Conservation (phyloP, 1,284 basidiomycete genomes). For the Naganishia liquefaciens region DNA sequence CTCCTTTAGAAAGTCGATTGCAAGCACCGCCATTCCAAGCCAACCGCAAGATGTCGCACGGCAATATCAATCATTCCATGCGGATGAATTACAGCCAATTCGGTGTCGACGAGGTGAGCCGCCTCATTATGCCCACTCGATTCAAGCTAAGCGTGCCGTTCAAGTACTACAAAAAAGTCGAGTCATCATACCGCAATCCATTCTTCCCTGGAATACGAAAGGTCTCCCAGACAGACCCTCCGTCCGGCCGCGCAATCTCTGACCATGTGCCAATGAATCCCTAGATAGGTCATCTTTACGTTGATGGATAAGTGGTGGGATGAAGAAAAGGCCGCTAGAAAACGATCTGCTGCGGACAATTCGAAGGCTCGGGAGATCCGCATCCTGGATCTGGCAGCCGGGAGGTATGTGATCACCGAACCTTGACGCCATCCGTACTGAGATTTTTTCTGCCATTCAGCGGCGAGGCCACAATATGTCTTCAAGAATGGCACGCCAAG, state of each 20-base stretch:
- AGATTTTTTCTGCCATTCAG: conserved; percentile 35
- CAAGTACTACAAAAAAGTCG: conserved; percentile 58
- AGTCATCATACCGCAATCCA: conserved; percentile 68
- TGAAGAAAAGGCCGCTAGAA: conserved; percentile 45
- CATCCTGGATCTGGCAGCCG: conserved; percentile 61
- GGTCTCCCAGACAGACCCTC: conserved; percentile 49
- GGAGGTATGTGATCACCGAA: conserved; percentile 48
- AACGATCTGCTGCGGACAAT: conserved; percentile 33
- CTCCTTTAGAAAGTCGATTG: too few relatives aligned
- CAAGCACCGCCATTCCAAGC: background rate
- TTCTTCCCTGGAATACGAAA: conserved; percentile 68
- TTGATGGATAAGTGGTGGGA: conserved; percentile 55
- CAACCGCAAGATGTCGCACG: conserved; percentile 36
- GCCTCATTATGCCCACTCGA: background rate
- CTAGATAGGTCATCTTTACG: conserved; percentile 41
- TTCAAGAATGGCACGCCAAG: conserved; percentile 48
- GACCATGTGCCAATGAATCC: conserved; percentile 9
- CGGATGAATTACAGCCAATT: conserved; percentile 66
- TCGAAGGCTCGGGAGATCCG: conserved; percentile 37
- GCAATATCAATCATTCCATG: conserved; percentile 66
- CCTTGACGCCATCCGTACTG: background rate
- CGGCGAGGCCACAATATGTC: conserved; percentile 52
- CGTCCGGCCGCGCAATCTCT: background rate
- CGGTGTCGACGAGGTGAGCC: conserved; percentile 64
- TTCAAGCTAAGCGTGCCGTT: background rate